Base-by-base conservation (phyloP, 352 stramenopile genomes). In the Paralagenidium karlingii region DNA sequence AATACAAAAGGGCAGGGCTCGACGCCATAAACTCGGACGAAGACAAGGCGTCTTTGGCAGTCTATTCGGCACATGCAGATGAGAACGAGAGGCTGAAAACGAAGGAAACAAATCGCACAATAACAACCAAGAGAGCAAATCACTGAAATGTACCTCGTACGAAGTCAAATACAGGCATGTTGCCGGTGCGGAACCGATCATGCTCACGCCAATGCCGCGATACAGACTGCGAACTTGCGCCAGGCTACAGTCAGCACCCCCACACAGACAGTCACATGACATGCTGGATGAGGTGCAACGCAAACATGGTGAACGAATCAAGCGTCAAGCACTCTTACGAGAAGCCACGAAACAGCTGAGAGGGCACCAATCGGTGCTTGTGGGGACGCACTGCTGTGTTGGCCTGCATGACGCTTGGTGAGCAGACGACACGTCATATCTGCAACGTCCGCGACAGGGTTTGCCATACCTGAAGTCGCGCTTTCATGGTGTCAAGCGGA, bases 91-190 rank as follows among this genome's bases (percentile, higher is more conserved):
- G 28, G 13, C 13, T 13, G 28, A 33, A 13, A 13, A 33, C 13
- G 28, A 33, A 16, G 16, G 28, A 16, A 16, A 33, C 28, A 33
- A 13, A 33, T 13, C 16, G 16, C 13, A 16, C 16, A n/a, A n/a
- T n/a, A n/a, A n/a, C n/a, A n/a, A n/a, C n/a, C n/a, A n/a, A n/a
- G n/a, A n/a, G 8, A 86, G 51, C 34, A 51, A 55, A 45, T 82
- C 65, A 48, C 81, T 86, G 19, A 55, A 78, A n/a, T n/a, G n/a
- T 27, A 90, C 61, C 47, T 98, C 93, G 66, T 99, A 99, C 12
- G 88, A 95, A 22, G 83, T 96, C 39, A 99, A 59, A 66, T 99
- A 99, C 5, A 98, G 54, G 47, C 94, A 94, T 34, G 89, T 97
- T 1, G 87, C 96, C 8, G 95, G 95, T 30, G 92, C 95, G 10